Conservation (phyloP, 1,139 yeast species). For the Candida albicans region DNA sequence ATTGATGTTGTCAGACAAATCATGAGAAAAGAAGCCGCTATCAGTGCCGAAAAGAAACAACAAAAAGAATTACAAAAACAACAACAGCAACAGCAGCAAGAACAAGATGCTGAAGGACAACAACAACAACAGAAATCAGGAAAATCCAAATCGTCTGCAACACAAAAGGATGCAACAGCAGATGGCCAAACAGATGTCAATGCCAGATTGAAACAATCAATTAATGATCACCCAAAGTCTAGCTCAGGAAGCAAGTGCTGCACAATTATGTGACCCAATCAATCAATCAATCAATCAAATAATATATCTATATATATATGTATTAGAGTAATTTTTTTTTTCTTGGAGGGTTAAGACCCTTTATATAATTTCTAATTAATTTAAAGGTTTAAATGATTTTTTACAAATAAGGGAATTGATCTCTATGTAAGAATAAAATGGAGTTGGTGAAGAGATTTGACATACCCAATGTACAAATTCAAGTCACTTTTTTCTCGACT, state of each 20-base stretch:
- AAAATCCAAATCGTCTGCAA: background rate
- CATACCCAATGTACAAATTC: too few relatives aligned
- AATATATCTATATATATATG: too few relatives aligned
- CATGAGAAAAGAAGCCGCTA: constrained; percentile 67
- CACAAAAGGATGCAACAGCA: background rate
- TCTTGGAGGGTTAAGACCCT: too few relatives aligned
- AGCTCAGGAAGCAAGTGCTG: constrained; percentile 20
- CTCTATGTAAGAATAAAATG: too few relatives aligned
- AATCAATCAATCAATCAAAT: too few relatives aligned
- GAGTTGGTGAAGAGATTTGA: too few relatives aligned
- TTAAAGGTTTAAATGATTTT: too few relatives aligned
- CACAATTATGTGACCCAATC: constrained; percentile 16
- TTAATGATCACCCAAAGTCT: constrained; percentile 8
- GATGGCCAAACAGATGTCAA: background rate
- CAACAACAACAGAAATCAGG: constrained; percentile 2
- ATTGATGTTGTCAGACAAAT: constrained; percentile 87
- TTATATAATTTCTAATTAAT: too few relatives aligned
- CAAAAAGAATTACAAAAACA: constrained; percentile 22
- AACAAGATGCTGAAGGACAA: background rate
- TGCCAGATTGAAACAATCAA: constrained; percentile 17
- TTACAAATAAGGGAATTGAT: too few relatives aligned
- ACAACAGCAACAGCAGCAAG: constrained; percentile 9
- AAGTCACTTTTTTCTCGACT: too few relatives aligned
- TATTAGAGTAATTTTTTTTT: too few relatives aligned
- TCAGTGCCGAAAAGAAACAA: constrained; percentile 48